Percentiles rank a stretch among this genome's conserved stretches.
phyloP scores from a whole-genome alignment of 257 asterid genomes.

The Nicotiana benthamiana region DNA sequence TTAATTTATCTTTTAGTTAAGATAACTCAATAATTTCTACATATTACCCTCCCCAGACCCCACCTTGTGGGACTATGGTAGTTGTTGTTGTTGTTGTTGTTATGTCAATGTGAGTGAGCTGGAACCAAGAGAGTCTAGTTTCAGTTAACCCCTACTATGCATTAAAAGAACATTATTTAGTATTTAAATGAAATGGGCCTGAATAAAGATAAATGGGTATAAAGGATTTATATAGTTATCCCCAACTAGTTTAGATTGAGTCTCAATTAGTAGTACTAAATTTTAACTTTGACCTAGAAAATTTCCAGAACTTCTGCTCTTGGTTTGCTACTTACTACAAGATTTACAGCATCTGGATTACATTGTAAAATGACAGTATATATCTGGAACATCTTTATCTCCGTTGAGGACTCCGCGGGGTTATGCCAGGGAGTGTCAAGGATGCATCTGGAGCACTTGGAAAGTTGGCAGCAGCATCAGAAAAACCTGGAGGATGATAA shows the following conservation, averaged over 20 bases:
- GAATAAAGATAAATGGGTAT: not conserved
- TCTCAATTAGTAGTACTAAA: not conserved
- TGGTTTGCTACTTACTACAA: not conserved
- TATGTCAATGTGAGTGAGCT: not conserved
- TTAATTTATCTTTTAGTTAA: not conserved
- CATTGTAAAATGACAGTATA: too few species aligned
- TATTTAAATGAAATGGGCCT: not conserved
- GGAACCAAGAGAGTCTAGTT: not conserved
- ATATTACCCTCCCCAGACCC: too few species aligned
- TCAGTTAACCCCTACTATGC: not conserved
- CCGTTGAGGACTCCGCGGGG: too few species aligned
- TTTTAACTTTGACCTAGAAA: not conserved
- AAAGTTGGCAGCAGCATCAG: too few species aligned
- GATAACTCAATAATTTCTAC: too few species aligned
- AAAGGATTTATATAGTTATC: not conserved
- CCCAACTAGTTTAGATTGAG: not conserved
- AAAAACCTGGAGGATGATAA: too few species aligned
- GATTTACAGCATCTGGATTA: not conserved
- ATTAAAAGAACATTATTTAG: not conserved
- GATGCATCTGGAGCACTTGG: too few species aligned
- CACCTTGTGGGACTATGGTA: too few species aligned
- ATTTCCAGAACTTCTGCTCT: not conserved
- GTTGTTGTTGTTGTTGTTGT: too few species aligned
- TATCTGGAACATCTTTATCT: too few species aligned
- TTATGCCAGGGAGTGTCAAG: too few species aligned